Evolutionary conservation across 768 basidiomycete genomes (phyloP).

Genomic region (Sarcomyxa edulis): DNA sequence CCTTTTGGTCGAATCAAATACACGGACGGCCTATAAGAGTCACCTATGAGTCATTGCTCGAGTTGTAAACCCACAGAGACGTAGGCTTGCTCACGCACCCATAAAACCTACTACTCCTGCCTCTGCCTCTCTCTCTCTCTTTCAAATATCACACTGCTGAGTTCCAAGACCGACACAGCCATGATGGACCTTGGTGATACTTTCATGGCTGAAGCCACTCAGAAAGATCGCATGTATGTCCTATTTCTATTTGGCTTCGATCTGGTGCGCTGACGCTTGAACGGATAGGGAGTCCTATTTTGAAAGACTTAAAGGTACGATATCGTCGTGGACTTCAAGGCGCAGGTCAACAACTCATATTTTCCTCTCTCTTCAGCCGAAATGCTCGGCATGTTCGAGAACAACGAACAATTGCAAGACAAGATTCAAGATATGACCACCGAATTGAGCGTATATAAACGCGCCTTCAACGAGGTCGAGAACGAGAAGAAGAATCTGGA

Average conservation of each 20-base stretch:
- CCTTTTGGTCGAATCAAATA: too few species aligned
- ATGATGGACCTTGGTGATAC: too few species aligned
- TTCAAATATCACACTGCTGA: too few species aligned
- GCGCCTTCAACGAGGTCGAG: constrained; percentile 32
- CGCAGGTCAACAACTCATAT: not conserved
- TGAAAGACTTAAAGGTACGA: constrained; percentile 31
- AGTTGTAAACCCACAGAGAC: too few species aligned
- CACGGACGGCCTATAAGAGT: too few species aligned
- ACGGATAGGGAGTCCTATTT: constrained; percentile 21
- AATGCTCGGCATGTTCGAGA: constrained; percentile 28
- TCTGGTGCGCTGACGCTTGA: not conserved
- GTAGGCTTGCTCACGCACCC: too few species aligned
- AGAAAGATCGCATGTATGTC: constrained; percentile 2
- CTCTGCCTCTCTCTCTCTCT: too few species aligned
- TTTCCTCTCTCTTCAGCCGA: constrained; percentile 23
- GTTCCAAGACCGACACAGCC: too few species aligned
- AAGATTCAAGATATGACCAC: constrained; percentile 30
- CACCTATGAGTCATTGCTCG: too few species aligned
- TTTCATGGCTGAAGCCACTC: too few species aligned
- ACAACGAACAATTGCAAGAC: constrained; percentile 23
- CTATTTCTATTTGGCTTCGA: not conserved
- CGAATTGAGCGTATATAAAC: constrained; percentile 38
- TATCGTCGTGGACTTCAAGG: not conserved
- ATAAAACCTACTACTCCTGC: too few species aligned
- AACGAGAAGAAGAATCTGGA: constrained; percentile 26